A percentile compares a stretch with the other conserved stretches of the same genome.
Evolutionary conservation across 2,329 filamentous ascomycete species (phyloP).

Genomic region (Fusarium paranaense): DNA sequence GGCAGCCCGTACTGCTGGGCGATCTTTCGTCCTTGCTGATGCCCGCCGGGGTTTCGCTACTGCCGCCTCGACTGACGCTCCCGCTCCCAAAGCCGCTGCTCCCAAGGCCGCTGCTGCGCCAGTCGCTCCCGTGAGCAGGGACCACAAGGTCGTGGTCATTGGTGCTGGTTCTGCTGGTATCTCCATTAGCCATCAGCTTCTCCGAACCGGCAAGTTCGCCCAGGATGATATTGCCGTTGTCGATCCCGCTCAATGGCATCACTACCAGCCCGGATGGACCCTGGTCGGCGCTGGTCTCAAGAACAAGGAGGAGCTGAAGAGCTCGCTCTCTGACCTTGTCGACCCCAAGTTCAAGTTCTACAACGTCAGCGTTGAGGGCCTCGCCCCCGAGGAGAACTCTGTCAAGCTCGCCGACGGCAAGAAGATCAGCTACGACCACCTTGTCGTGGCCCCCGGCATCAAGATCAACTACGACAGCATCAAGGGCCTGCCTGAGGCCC

Average conservation of each 20-base stretch:
- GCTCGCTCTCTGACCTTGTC: slow-evolving; percentile 62
- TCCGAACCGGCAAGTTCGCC: slow-evolving; percentile 66
- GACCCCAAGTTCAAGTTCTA: slow-evolving; percentile 73
- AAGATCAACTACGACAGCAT: slow-evolving; percentile 62
- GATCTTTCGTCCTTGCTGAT: background rate
- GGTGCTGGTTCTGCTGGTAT: slow-evolving; percentile 76
- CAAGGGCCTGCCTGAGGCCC: slow-evolving; percentile 67
- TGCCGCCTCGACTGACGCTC: slow-evolving; percentile 8
- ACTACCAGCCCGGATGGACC: slow-evolving; percentile 79
- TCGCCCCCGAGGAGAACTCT: slow-evolving; percentile 67
- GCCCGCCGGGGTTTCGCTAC: slow-evolving; percentile 20
- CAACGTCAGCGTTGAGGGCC: slow-evolving; percentile 60
- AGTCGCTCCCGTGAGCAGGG: slow-evolving; percentile 6
- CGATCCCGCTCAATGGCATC: slow-evolving; percentile 71
- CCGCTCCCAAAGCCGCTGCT: background rate
- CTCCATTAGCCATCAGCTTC: slow-evolving; percentile 74
- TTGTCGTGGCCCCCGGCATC: slow-evolving; percentile 72
- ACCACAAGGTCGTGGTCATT: slow-evolving; percentile 74
- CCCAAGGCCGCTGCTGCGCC: background rate
- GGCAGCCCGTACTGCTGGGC: slow-evolving; percentile 25
- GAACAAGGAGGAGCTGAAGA: slow-evolving; percentile 67
- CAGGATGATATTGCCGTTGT: slow-evolving; percentile 72
- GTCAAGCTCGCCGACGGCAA: slow-evolving; percentile 67
- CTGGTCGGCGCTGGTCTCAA: slow-evolving; percentile 75
- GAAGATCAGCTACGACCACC: slow-evolving; percentile 70